Evolutionary conservation across 768 basidiomycete species (phyloP), one percentile per base, ranked within the genome.

Genomic region (Boletus sensibilis): DNA sequence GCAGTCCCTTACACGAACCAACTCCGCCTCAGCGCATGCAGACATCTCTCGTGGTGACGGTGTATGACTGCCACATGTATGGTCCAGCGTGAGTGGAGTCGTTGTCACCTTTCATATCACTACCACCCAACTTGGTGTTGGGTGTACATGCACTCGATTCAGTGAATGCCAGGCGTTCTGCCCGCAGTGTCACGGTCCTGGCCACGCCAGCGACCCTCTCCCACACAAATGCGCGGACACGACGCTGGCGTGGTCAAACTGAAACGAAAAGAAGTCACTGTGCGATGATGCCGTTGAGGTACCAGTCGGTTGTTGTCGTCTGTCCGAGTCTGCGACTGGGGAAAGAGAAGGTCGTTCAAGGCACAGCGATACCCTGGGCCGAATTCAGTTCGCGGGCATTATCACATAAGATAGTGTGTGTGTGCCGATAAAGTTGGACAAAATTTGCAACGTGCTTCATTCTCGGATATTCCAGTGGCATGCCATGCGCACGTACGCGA

Each of bases 371-470:
- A 21, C 41, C 23, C 14, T 41, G 21, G 40, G 13, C 11, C 13
- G 21, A 23, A 23, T 5, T 3, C 3, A 4, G 7, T 25, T 25
- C 14, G 11, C 14, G 23, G 14, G 16, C 21, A 10, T 45, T 27
- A 13, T 21, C 20, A 53, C 52, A 37, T 56, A 56, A 56, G 43
- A 46, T 46, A n/a, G 43, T 16, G 40, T 21, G 46, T 35, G 23
- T 40, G 18, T 27, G n/a, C n/a, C 31, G 31, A 53, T 53, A 39
- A 33, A 31, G 46, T 33, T 50, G 50, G 39, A 25, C 51, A n/a
- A n/a, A n/a, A 29, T 34, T 20, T 25, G 50, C 39, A 35, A 42
- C 53, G 34, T 25, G 53, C 21, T 56, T 55, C 35, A 35, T 18
- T 31, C 37, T 20, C 49, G 21, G 29, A 39, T 13, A 31, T 40